Evolutionary conservation across 2,329 filamentous ascomycete species (phyloP), one percentile per base, ranked within the genome.

Genomic region (Phyllachora maydis): DNA sequence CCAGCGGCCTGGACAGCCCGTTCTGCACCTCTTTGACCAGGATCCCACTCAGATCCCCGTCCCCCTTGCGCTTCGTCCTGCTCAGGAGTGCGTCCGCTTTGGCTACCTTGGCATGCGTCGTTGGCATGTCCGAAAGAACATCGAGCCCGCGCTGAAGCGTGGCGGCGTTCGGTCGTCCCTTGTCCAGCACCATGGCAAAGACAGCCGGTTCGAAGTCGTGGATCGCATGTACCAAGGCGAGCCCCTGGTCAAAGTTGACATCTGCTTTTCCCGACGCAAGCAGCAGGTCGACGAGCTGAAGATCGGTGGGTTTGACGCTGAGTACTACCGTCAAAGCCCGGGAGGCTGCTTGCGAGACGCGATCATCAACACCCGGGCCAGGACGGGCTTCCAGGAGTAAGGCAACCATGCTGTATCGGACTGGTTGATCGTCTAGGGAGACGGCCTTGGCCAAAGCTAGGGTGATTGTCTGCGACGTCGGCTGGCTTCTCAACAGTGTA

Each of bases 211-310:
- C 56, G 0, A 51, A 41, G 14, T 56, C 48, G 6, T 38, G 33
- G 2, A 50, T 41, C 2, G 57, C 46, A 9, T 39, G 27, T 6
- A 45, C 42, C 8, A 63, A 38, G 9, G 54, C 48, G 3, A 44
- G 40, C 7, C 58, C 59, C 1, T 47, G 42, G 3, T 55, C 40
- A 7, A 47, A 41, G 28, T 68, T 67, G 26, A 65, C 41, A 27
- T 68, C 58, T 3, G 57, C 60, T 12, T 50, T 49, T 0, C 62
- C 62, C 14, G 55, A 46, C 14, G 58, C 49, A 3, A 68, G 37
- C 3, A 69, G 42, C 6, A 59, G 38, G 4, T 42, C 42, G 2
- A 65, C 37, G 3, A 68, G 45, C 8, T 50, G 46, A 35, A 57
- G 49, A 25, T 70, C 64, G 0, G 56, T 45, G 0, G 56, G 54